Evolutionary conservation across 2,329 filamentous ascomycete genomes (phyloP).

Genomic region (Orbilia oligospora): DNA sequence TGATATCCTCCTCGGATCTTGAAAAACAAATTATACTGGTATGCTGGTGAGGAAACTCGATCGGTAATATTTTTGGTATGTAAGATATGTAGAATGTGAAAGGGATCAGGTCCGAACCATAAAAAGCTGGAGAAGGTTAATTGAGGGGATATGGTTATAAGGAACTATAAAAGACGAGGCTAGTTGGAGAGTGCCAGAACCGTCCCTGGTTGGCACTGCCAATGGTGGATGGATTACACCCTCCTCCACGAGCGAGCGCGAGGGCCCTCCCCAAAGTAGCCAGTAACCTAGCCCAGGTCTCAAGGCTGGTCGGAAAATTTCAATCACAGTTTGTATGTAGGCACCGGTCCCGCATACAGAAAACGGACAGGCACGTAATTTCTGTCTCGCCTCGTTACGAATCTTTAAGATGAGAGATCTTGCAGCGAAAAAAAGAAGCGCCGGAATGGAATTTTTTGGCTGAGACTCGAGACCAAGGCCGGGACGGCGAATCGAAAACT

Average conservation of each 20-base stretch:
- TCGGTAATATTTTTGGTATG: slow-evolving; percentile 59
- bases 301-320: slow-evolving; percentile 59
- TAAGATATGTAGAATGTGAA: slow-evolving; percentile 42
- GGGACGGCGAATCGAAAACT: slow-evolving; percentile 31
- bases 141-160: slow-evolving; percentile 58
- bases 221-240: slow-evolving; percentile 56
- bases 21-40: slow-evolving; percentile 53
- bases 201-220: slow-evolving; percentile 60
- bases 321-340: slow-evolving; percentile 11
- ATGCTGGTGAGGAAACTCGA: slow-evolving; percentile 40
- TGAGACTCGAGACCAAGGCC: slow-evolving; percentile 1
- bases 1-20: slow-evolving; percentile 42
- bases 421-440: slow-evolving; percentile 20
- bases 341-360: slow-evolving; percentile 29
- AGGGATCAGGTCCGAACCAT: slow-evolving; percentile 43
- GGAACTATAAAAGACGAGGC: slow-evolving; percentile 61
- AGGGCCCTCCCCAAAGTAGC: slow-evolving; percentile 50
- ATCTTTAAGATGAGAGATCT: slow-evolving; percentile 26
- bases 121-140: slow-evolving; percentile 57
- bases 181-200: slow-evolving; percentile 40
- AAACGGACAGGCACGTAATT: slow-evolving; percentile 32
- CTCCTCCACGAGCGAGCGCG: slow-evolving; percentile 38
- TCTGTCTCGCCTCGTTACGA: slow-evolving; percentile 47
- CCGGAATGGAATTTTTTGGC: slow-evolving; percentile 21
- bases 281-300: too few relatives aligned